phyloP scores from a whole-genome alignment of 768 basidiomycete genomes.

The Kondoa malvinella region DNA sequence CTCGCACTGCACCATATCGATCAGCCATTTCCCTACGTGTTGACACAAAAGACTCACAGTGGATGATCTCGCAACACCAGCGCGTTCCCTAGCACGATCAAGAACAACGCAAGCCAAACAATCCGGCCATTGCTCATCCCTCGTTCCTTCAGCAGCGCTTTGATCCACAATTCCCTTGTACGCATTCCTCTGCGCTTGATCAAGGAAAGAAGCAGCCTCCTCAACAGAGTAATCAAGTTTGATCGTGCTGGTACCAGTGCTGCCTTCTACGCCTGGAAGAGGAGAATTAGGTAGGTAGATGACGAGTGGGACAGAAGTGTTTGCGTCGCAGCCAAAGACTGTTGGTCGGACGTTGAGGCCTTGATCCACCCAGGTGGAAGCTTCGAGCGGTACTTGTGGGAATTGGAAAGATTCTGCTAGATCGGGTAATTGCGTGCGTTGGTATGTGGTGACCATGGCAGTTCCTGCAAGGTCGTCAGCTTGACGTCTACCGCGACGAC shows the following conservation, averaged over 20 bases:
- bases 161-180: constrained; percentile 46
- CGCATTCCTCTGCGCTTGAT: constrained; percentile 44
- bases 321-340: constrained; percentile 61
- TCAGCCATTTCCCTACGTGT: background rate
- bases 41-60: background rate
- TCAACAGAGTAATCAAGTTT: constrained; percentile 44
- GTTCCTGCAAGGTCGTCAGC: background rate
- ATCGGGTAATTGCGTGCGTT: constrained; percentile 33
- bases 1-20: background rate
- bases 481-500: no score
- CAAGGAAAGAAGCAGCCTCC: constrained; percentile 44
- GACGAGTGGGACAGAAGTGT: constrained; percentile 23
- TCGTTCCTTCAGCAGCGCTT: constrained; percentile 36
- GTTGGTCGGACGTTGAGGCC: constrained; percentile 53
- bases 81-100: constrained; percentile 36
- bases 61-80: background rate
- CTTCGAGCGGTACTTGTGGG: constrained; percentile 18
- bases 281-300: constrained; percentile 58
- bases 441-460: constrained; percentile 37
- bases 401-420: constrained; percentile 12
- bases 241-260: constrained; percentile 48
- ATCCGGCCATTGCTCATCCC: constrained; percentile 44
- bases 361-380: constrained; percentile 40
- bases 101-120: constrained; percentile 56
- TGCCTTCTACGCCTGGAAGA: constrained; percentile 38